Evolutionary conservation across 2,329 filamentous ascomycete species (phyloP), one percentile per base, ranked within the genome.

Genomic region (Xylariales sp.): DNA sequence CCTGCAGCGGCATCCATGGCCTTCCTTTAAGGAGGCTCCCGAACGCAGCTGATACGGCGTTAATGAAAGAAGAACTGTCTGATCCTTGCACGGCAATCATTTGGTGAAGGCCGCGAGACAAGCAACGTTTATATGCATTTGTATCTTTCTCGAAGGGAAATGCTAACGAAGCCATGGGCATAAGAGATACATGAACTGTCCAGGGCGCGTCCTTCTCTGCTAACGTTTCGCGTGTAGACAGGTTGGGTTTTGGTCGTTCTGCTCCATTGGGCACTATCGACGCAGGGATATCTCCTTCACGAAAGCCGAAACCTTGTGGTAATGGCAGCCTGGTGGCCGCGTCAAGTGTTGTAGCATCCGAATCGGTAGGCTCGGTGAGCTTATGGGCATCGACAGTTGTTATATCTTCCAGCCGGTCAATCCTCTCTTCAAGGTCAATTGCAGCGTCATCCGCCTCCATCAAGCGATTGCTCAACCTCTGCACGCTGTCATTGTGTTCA

Each of bases 91-190:
- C 65, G 7, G 69, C 72, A 14, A 80, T 63, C 57, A 77, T 72
- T 41, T 70, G 72, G 47, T 80, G 76, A 30, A 80, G 65, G 4
- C 76, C 76, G 13, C 76, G 71, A 12, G 76, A 81, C 5, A 80
- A 62, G 30, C 75, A 79, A 29, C 76, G 66, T 50, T 78, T 78
- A 55, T 81, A 81, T 4, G 76, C 75, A 28, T 66, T 72, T 12
- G 76, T 79, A 46, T 79, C 74, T 50, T 76, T 76, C 55, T 80
- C 76, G 51, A 80, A 81, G 0, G 76, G 76, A 45, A 79, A 78
- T 5, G 74, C 70, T 40, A 74, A 69, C 23, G 66, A 66, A 11
- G 62, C 63, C 32, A 67, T 70, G 4, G 76, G 76, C 25, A 81
- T 62, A 11, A 81, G 65, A 3, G 76, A 80, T 24, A 81, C 64